Evolutionary conservation across 345 rosid genomes (phyloP), one percentile per base, ranked within the genome.

Genomic region (Turnera subulata): DNA sequence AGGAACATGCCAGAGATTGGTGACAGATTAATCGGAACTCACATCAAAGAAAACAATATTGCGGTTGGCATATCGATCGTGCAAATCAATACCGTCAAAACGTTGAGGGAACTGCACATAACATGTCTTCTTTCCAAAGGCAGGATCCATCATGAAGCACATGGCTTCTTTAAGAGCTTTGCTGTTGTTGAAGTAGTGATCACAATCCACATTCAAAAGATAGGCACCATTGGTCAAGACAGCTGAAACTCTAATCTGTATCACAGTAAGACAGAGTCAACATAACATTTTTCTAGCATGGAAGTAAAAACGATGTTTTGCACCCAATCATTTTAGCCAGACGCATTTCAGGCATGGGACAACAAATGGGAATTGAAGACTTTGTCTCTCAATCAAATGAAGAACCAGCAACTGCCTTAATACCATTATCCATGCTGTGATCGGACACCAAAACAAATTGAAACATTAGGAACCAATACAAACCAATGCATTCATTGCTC

Each of bases 401-500:
- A n/a, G n/a, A n/a, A n/a, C n/a, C n/a, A n/a, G n/a, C n/a, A n/a
- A n/a, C n/a, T n/a, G n/a, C n/a, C n/a, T n/a, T n/a, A n/a, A n/a
- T n/a, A n/a, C n/a, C n/a, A n/a, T n/a, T n/a, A n/a, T n/a, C n/a
- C n/a, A n/a, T n/a, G n/a, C n/a, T n/a, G n/a, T 48, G 46, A 61
- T 46, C 20, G 37, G 40, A 22, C 6, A 18, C 21, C 16, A 25
- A 26, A 49, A 35, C 18, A 38, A 4, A n/a, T 11, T 6, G 2
- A 20, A 2, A 48, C 7, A 2, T 20, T 55, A 56, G 39, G 26
- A 56, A 37, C 26, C 11, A 50, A n/a, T 23, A 76, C 97, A 51
- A 71, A 92, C 98, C 97, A 94, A 74, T 35, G 99, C 96, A 78
- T 94, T 94, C 99, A 94, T 94, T 43, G 99, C 99, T 70, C 99